Evolutionary conservation across 2,329 filamentous ascomycete genomes (phyloP).

Genomic region (Dothidotthia symphoricarpi): DNA sequence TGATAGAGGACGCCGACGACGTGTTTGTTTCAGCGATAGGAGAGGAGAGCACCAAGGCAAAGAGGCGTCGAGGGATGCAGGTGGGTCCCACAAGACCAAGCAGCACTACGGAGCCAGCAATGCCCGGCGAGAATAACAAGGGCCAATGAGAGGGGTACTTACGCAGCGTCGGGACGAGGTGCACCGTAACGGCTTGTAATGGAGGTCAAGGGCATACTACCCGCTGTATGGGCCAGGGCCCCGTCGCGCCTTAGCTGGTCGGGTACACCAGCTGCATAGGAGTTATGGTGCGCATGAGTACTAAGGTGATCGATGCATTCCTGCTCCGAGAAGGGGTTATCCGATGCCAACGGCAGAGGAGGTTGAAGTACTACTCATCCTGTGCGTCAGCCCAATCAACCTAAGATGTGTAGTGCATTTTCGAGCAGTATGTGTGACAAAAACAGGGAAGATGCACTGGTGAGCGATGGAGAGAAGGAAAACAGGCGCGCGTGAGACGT

Average conservation of each 20-base stretch:
- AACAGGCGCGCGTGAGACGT: constrained; percentile 31
- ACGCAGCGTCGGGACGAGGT: constrained; percentile 56
- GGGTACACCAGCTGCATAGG: constrained; percentile 45
- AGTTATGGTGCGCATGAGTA: constrained; percentile 47
- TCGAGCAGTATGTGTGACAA: constrained; percentile 38
- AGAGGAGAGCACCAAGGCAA: constrained; percentile 38
- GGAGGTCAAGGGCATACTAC: constrained; percentile 49
- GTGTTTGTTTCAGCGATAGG: constrained; percentile 43
- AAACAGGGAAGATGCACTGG: constrained; percentile 41
- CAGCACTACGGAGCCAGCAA: constrained; percentile 38
- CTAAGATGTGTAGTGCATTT: constrained; percentile 24
- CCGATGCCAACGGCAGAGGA: constrained; percentile 44
- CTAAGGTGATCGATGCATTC: constrained; percentile 49
- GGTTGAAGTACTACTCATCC: constrained; percentile 46
- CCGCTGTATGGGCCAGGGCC: constrained; percentile 48
- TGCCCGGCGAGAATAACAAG: constrained; percentile 32
- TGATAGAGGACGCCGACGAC: constrained; percentile 39
- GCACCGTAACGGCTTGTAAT: constrained; percentile 52
- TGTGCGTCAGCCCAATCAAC: constrained; percentile 45
- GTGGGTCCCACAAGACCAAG: constrained; percentile 37
- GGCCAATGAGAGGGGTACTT: constrained; percentile 50
- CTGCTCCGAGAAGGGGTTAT: constrained; percentile 47
- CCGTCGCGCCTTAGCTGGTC: constrained; percentile 54
- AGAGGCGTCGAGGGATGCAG: constrained; percentile 38
- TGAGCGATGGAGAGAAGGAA: constrained; percentile 21